A percentile compares a stretch with the other conserved stretches of the same genome.
phyloP scores from a whole-genome alignment of 148 eudicot genomes.

The Rhododendron vialii region DNA sequence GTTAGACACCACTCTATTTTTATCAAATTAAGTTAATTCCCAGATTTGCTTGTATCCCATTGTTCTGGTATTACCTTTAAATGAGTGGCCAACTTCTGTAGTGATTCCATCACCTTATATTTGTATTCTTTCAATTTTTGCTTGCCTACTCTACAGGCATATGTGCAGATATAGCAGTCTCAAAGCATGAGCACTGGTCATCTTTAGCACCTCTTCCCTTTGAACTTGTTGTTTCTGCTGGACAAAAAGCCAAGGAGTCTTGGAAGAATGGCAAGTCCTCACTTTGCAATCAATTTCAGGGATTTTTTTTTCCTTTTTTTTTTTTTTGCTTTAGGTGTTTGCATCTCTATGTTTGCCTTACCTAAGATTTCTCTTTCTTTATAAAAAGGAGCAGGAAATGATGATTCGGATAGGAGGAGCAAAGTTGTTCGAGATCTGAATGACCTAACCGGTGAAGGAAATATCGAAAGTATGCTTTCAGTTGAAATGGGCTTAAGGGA shows the following conservation, averaged over 20 bases:
- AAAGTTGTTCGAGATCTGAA: slow-evolving; percentile 63
- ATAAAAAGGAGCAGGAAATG: slow-evolving; percentile 38
- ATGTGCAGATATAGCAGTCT: slow-evolving; percentile 82
- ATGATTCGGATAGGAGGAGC: slow-evolving; percentile 48
- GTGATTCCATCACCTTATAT: not conserved
- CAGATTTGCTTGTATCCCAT: not conserved
- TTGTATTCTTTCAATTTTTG: slow-evolving; percentile 1
- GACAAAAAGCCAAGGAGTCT: slow-evolving; percentile 87
- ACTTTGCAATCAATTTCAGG: slow-evolving; percentile 5
- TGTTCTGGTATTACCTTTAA: not conserved
- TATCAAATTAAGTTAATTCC: not conserved
- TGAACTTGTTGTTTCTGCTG: slow-evolving; percentile 96
- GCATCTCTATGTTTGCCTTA: slow-evolving; percentile 7
- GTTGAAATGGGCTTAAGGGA: slow-evolving; percentile 97
- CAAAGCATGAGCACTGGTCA: slow-evolving; percentile 93
- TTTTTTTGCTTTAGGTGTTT: not conserved
- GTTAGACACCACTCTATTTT: not conserved
- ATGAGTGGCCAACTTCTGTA: not conserved
- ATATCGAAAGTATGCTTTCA: slow-evolving; percentile 96
- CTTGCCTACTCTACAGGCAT: slow-evolving; percentile 48
- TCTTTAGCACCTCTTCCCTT: slow-evolving; percentile 95
- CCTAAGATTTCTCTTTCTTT: slow-evolving; percentile 4
- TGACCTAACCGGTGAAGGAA: slow-evolving; percentile 89
- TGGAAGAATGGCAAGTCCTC: slow-evolving; percentile 53
- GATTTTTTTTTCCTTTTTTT: not conserved